Conservation (phyloP, 129 eudicot genomes). For the Gnaphalium uliginosum region DNA sequence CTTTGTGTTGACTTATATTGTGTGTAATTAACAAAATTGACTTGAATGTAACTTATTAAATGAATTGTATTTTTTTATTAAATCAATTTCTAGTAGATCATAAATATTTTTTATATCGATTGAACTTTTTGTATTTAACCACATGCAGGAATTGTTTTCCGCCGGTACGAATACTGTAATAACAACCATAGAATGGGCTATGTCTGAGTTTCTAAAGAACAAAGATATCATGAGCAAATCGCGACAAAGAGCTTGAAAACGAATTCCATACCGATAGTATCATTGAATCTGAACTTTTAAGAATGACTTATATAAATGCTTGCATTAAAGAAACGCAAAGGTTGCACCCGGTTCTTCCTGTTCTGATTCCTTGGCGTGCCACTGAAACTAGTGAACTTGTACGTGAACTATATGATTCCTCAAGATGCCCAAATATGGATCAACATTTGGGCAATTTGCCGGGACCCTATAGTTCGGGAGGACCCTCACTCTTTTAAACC, state of each 20-base stretch:
- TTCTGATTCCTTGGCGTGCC: constrained; percentile 32
- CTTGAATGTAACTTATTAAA: too few relatives aligned
- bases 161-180: constrained; percentile 40
- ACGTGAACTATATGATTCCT: constrained; percentile 39
- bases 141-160: constrained; percentile 32
- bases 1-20: too few relatives aligned
- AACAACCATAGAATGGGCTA: constrained; percentile 37
- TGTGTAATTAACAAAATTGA: too few relatives aligned
- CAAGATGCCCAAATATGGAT: constrained; percentile 22
- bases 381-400: constrained; percentile 28
- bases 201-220: constrained; percentile 37
- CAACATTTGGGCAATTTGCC: constrained; percentile 44
- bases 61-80: too few relatives aligned
- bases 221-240: constrained; percentile 26
- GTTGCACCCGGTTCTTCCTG: constrained; percentile 31
- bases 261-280: not conserved
- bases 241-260: constrained; percentile 23
- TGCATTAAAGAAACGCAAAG: constrained; percentile 36
- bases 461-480: constrained; percentile 37
- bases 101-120: too few relatives aligned
- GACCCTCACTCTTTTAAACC: constrained; percentile 34
- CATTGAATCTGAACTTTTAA: not conserved
- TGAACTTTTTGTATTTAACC: not conserved
- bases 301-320: constrained; percentile 28
- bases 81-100: too few relatives aligned